phyloP scores from a whole-genome alignment of 352 stramenopile genomes.

The Phytophthora melonis region DNA sequence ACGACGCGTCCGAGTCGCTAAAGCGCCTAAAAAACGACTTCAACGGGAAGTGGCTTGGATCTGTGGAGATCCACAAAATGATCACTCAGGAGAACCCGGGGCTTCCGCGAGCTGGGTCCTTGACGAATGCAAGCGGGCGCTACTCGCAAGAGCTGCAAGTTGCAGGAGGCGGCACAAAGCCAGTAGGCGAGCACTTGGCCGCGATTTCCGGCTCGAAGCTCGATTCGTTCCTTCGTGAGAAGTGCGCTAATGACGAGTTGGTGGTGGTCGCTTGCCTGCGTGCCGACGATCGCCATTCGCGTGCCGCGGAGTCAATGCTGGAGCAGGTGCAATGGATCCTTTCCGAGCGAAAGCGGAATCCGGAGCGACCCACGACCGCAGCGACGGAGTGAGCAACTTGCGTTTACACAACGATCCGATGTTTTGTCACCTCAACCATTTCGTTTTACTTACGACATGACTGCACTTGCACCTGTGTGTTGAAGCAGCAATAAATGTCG shows the following conservation, averaged over 20 bases:
- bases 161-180: slow-evolving; percentile 35
- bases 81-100: slow-evolving; percentile 70
- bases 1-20: slow-evolving; percentile 53
- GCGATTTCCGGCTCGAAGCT: slow-evolving; percentile 56
- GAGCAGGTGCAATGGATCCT: slow-evolving; percentile 65
- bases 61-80: slow-evolving; percentile 66
- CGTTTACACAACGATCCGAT: background rate
- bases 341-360: slow-evolving; percentile 16
- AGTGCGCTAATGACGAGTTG: slow-evolving; percentile 51
- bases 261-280: slow-evolving; percentile 78
- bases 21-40: slow-evolving; percentile 56
- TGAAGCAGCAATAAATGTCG: slow-evolving; percentile 47
- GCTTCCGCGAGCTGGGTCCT: slow-evolving; percentile 56
- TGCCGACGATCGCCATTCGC: slow-evolving; percentile 67
- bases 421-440: background rate
- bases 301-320: slow-evolving; percentile 58
- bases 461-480: background rate
- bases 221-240: slow-evolving; percentile 56
- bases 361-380: slow-evolving; percentile 5
- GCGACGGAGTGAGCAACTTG: slow-evolving; percentile 12
- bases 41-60: slow-evolving; percentile 72
- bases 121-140: slow-evolving; percentile 79
- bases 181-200: slow-evolving; percentile 46
- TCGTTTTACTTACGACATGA: background rate
- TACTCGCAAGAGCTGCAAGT: slow-evolving; percentile 80